Conservation (phyloP, 1,139 yeast genomes). For the Nakaseomyces uthaithaninus region DNA sequence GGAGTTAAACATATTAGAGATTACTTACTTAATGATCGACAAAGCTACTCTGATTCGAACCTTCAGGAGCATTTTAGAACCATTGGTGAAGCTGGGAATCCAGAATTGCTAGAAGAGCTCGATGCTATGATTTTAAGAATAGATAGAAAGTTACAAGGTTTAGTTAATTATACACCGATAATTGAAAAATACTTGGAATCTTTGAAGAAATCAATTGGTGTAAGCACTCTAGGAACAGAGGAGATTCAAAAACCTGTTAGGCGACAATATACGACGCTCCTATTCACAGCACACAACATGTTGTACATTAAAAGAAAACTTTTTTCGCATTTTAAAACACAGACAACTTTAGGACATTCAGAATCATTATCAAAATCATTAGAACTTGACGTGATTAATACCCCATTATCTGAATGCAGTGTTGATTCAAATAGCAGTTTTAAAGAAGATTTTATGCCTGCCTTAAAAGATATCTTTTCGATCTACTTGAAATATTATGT, state of each 20-base stretch:
- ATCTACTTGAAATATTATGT: slow-evolving; percentile 19
- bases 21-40: neutral
- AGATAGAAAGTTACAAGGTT: slow-evolving; percentile 2
- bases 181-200: neutral
- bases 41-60: neutral
- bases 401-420: neutral
- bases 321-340: neutral
- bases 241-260: slow-evolving; percentile 1
- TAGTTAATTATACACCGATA: neutral
- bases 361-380: neutral
- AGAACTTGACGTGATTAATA: neutral
- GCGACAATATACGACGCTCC: slow-evolving; percentile 7
- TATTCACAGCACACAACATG: slow-evolving; percentile 7
- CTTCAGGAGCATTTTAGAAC: neutral
- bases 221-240: neutral
- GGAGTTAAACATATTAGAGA: neutral
- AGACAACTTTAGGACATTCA: neutral
- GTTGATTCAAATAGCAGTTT: slow-evolving; percentile 9
- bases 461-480: slow-evolving; percentile 16
- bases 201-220: neutral
- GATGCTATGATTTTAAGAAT: neutral
- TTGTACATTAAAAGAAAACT: slow-evolving; percentile 6
- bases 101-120: neutral
- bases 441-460: slow-evolving; percentile 12
- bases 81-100: neutral